A percentile compares a stretch with the other conserved stretches of the same genome.
Evolutionary conservation across 2,329 filamentous ascomycete species (phyloP).

Genomic region (Pseudofabraea citricarpa): DNA sequence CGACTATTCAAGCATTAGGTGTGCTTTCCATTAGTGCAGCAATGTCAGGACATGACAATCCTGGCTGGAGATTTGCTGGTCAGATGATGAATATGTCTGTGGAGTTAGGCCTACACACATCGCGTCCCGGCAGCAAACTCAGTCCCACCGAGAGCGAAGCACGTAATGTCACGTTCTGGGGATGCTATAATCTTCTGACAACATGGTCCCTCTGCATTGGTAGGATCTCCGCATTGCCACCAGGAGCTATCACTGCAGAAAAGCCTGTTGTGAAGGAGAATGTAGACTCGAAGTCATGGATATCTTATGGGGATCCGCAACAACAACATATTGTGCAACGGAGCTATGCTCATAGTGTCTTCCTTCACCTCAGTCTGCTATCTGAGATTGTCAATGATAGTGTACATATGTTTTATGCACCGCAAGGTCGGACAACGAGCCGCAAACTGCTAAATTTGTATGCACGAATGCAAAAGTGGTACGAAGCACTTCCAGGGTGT

Average conservation of each 20-base stretch:
- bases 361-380: slow-evolving; percentile 45
- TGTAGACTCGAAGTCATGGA: slow-evolving; percentile 30
- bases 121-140: slow-evolving; percentile 16
- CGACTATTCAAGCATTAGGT: slow-evolving; percentile 68
- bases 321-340: slow-evolving; percentile 7
- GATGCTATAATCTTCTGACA: slow-evolving; percentile 42
- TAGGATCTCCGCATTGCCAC: slow-evolving; percentile 40
- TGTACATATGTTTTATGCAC: slow-evolving; percentile 59
- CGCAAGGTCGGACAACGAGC: slow-evolving; percentile 59
- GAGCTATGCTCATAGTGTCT: slow-evolving; percentile 10
- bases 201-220: slow-evolving; percentile 40
- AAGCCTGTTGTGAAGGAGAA: slow-evolving; percentile 32
- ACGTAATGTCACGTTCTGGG: slow-evolving; percentile 46
- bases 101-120: slow-evolving; percentile 28
- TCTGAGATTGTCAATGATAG: slow-evolving; percentile 65
- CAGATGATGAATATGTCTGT: slow-evolving; percentile 67
- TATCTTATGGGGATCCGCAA: slow-evolving; percentile 14
- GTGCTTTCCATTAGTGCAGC: slow-evolving; percentile 72
- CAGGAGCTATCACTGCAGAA: slow-evolving; percentile 41
- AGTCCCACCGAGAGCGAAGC: slow-evolving; percentile 38
- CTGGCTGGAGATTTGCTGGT: slow-evolving; percentile 67
- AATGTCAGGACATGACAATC: slow-evolving; percentile 65
- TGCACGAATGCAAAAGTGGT: slow-evolving; percentile 67
- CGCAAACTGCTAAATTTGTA: slow-evolving; percentile 57
- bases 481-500: slow-evolving; percentile 57